These are phyloP conservation scores for Rhynchospora tenuis DNA, from an alignment of 176 grass and related monocot species.

Conservation along the genomic window DNA sequence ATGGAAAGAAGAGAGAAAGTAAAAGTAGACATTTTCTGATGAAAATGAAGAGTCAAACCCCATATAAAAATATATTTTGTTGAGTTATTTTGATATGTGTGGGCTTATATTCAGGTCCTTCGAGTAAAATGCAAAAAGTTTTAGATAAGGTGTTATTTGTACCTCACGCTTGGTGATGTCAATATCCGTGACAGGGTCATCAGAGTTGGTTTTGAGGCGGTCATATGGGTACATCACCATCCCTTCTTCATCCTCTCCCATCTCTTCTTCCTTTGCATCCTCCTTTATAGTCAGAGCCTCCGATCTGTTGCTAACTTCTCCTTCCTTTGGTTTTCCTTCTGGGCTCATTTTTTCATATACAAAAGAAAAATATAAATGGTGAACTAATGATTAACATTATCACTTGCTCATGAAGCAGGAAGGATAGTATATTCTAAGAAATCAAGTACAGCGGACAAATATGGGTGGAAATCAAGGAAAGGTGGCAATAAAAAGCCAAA, in stretches of 20 bases:
- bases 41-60: not conserved
- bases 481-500: not conserved
- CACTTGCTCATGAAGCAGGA: not conserved
- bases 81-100: not conserved
- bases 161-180: conserved; percentile 86
- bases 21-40: not conserved
- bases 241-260: conserved; percentile 72
- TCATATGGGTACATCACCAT: conserved; percentile 64
- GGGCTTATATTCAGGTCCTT: not conserved
- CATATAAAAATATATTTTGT: not conserved
- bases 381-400: not conserved
- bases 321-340: conserved; percentile 18
- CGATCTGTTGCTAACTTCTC: not conserved
- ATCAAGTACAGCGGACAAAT: not conserved
- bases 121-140: not conserved
- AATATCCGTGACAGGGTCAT: conserved; percentile 69
- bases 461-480: not conserved
- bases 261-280: conserved; percentile 49
- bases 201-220: conserved; percentile 50
- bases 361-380: not conserved
- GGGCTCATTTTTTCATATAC: not conserved
- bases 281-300: conserved; percentile 40
- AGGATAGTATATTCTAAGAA: not conserved
- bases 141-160: conserved; percentile 27
- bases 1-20: not conserved